These are phyloP conservation scores for Chytriomyces hyalinus DNA, from an alignment of 192 early-diverging fungal species.

Conservation along the genomic window DNA sequence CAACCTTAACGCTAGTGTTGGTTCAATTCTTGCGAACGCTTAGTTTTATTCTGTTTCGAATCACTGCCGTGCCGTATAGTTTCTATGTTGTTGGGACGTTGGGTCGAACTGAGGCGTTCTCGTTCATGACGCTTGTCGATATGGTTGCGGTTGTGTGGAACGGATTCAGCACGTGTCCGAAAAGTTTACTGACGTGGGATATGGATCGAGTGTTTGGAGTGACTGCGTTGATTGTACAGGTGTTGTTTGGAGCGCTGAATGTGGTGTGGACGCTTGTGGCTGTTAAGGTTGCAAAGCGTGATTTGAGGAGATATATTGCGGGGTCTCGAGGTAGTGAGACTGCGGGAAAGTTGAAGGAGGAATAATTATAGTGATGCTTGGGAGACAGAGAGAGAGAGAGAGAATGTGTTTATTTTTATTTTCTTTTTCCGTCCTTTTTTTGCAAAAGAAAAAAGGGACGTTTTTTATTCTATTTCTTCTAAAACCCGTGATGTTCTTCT, in stretches of 20 bases:
- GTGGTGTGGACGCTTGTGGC: conserved; percentile 30
- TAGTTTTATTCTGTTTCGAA: conserved; percentile 25
- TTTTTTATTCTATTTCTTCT: too few species aligned
- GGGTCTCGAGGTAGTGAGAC: background rate
- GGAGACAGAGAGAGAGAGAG: too few species aligned
- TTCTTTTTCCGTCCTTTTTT: too few species aligned
- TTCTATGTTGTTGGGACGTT: conserved; percentile 3
- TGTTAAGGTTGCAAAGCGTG: conserved; percentile 15
- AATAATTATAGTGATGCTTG: background rate
- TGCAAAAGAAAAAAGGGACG: too few species aligned
- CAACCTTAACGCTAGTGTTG: conserved; percentile 7
- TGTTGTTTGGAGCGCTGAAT: conserved; percentile 33
- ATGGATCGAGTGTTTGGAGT: conserved; percentile 16
- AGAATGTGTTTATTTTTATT: too few species aligned
- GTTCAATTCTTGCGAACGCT: conserved; percentile 26
- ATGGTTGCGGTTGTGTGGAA: conserved; percentile 27
- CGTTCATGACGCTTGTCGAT: background rate
- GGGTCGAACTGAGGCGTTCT: background rate
- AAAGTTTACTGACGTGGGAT: background rate
- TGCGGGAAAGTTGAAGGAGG: conserved; percentile 3
- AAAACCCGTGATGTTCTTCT: too few species aligned
- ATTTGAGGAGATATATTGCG: conserved; percentile 18
- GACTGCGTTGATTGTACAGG: conserved; percentile 23
- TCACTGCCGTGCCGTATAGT: conserved; percentile 21
- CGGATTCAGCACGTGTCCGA: background rate